Base-by-base conservation (phyloP, 2,329 filamentous ascomycete species). In the Cladophialophora bantiana region DNA sequence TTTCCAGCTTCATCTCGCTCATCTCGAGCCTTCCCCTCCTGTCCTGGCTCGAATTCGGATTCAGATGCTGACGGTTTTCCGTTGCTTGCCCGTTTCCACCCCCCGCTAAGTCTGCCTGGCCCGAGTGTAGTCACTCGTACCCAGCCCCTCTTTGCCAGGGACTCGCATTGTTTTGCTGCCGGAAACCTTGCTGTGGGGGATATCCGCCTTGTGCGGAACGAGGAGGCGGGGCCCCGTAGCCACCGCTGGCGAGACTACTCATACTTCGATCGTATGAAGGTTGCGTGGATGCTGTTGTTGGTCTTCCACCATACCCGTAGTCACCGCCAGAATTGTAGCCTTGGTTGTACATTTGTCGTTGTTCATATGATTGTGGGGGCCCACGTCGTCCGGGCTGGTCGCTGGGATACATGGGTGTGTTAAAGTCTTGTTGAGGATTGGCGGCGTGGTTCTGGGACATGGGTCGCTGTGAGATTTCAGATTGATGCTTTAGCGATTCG, bases 121-220 rank as follows among this genome's bases (percentile, higher is more conserved):
- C 71, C 68, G 68, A 70, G 69, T 67, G 70, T 78, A 79, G 85
- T 75, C 85, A 84, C 67, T 89, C 87, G 73, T 89, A 89, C 53
- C 87, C 87, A 36, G 87, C 87, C 52, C 87, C 87, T 75, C 87
- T 79, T 78, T 89, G 87, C 87, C 87, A 89, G 61, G 87, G 86
- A 78, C 85, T 88, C 42, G 67, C 36, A 74, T 82, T 87, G 74
- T 86, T 84, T 71, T 83, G 81, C 69, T 79, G 73, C 68, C 83
- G 77, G 73, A 79, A 82, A 56, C 76, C 70, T 38, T 73, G 66
- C 26, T 78, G 77, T 59, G 70, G 70, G 53, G 68, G 32, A 57
- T 73, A 71, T 32, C 67, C 66, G 31, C 59, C 52, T 31, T 71
- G 66, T 12, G 70, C 70, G n/a, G 71, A 70, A 59, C 70, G 62